Base-by-base conservation (phyloP, 768 basidiomycete genomes). In the Boletus eberwhitei region DNA sequence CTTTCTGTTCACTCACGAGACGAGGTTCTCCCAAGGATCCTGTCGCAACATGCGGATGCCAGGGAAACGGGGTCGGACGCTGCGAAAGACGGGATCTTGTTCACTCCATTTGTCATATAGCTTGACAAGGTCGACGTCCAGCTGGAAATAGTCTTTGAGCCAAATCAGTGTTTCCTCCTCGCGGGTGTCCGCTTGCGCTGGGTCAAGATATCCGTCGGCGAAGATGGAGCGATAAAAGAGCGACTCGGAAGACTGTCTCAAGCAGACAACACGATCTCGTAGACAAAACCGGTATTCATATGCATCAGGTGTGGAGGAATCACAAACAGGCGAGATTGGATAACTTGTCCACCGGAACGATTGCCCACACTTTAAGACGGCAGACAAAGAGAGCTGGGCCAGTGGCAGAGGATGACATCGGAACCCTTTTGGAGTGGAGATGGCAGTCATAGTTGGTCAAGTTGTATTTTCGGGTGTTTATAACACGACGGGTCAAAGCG, bases 1-100 rank as follows among this genome's bases (percentile, higher is more conserved):
- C 39, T 43, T 38, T 47, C 34, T 56, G 35, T 50, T 42, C 42
- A 83, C 90, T 63, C 71, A 97, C 94, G 92, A 93, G 41, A 98
- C 74, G 29, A 98, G 80, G 63, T 90, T 95, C 73, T 98, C 96
- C 87, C 93, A 98, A 60, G 93, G 92, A 66, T 96, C 93, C 72
- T 98, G 95, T 64, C 90, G 79, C 38, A 98, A 71, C 54, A 98
- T 86, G 50, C 95, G 74, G 42, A 96, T 90, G 8, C 97, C 97
- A 53, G 79, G 70, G 58, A 94, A 90, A 19, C 87, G 79, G 21
- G 79, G 73, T 56, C 78, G 78, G 35, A 87, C 70, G 36, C 71
- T 76, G 22, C 81, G 75, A 67, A 98, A 97, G 50, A 94, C 84
- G 31, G 79, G 74, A 64, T 99, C 97, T 43, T 78, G 74, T 17